Evolutionary conservation across 1,139 yeast genomes (phyloP).

Genomic region (Blastobotrys capitulatus): DNA sequence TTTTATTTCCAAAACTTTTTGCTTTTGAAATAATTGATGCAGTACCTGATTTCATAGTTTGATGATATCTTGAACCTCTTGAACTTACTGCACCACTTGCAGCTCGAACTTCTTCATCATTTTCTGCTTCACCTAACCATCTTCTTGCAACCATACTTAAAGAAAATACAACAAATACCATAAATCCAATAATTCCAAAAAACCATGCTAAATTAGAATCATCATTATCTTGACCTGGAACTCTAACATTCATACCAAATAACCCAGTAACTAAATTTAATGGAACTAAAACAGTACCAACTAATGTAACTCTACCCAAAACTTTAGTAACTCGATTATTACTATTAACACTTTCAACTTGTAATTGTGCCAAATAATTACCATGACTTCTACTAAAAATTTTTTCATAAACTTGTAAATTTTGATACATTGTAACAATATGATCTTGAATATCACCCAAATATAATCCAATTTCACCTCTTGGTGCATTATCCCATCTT

Average conservation of each 20-base stretch:
- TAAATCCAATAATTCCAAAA: constrained; percentile 54
- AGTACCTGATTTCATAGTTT: constrained; percentile 15
- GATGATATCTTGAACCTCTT: constrained; percentile 2
- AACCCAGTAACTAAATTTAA: constrained; percentile 91
- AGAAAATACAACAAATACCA: constrained; percentile 20
- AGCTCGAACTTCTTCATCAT: constrained; percentile 7
- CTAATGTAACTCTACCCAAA: constrained; percentile 82
- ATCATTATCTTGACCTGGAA: constrained; percentile 48
- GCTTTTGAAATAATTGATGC: constrained; percentile 19
- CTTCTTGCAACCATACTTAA: constrained; percentile 22
- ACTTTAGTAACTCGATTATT: constrained; percentile 97
- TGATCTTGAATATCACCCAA: constrained; percentile 88
- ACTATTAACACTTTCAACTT: constrained; percentile 96
- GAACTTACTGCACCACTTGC: neutral
- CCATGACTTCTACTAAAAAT: constrained; percentile 89
- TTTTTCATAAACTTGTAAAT: constrained; percentile 90
- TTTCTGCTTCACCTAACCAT: constrained; percentile 20
- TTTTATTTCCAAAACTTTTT: neutral
- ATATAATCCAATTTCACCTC: constrained; percentile 81
- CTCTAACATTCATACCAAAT: constrained; percentile 98
- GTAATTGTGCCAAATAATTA: constrained; percentile 91
- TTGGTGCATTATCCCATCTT: constrained; percentile 68
- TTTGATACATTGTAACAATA: constrained; percentile 86
- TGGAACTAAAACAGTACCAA: constrained; percentile 93
- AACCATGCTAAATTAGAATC: constrained; percentile 50